Evolutionary conservation across 2,329 filamentous ascomycete genomes (phyloP).

Genomic region (Bipolaris cookei): DNA sequence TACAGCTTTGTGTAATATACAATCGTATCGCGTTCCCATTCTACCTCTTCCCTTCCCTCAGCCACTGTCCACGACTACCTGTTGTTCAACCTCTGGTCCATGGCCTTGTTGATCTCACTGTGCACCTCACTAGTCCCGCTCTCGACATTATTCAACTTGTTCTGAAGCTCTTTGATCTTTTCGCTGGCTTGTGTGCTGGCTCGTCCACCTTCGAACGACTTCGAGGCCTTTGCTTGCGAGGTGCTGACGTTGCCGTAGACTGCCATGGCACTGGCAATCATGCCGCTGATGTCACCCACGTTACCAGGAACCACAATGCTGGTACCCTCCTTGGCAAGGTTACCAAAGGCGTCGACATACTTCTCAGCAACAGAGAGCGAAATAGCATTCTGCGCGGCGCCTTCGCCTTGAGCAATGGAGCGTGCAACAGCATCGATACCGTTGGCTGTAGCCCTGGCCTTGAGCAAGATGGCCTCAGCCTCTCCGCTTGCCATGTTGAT

Average conservation of each 20-base stretch:
- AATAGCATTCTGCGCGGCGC: conserved; percentile 80
- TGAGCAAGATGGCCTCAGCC: conserved; percentile 88
- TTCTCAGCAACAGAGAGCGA: conserved; percentile 93
- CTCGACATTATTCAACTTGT: conserved; percentile 33
- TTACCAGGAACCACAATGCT: conserved; percentile 96
- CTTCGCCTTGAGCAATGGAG: conserved; percentile 74
- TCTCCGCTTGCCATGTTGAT: conserved; percentile 94
- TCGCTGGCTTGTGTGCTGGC: conserved; percentile 31
- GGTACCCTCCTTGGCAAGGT: conserved; percentile 93
- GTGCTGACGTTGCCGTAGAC: conserved; percentile 94
- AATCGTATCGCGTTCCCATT: conserved; percentile 20
- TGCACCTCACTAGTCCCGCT: conserved; percentile 32
- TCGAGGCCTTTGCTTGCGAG: conserved; percentile 71
- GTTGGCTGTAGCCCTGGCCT: conserved; percentile 81
- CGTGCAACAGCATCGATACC: conserved; percentile 87
- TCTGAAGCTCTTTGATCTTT: conserved; percentile 44
- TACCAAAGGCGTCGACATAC: conserved; percentile 93
- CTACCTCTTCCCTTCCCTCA: neutral
- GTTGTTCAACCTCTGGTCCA: conserved; percentile 45
- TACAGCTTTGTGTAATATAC: conserved; percentile 45
- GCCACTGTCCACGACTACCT: conserved; percentile 21
- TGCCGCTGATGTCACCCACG: conserved; percentile 91
- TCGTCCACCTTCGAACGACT: conserved; percentile 35
- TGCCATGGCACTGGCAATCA: conserved; percentile 95
- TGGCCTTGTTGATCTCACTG: conserved; percentile 43